A percentile compares a stretch with the other conserved stretches of the same genome.
Conservation (phyloP, 2,329 filamentous ascomycete species). For the Diaporthe aspalathi region DNA sequence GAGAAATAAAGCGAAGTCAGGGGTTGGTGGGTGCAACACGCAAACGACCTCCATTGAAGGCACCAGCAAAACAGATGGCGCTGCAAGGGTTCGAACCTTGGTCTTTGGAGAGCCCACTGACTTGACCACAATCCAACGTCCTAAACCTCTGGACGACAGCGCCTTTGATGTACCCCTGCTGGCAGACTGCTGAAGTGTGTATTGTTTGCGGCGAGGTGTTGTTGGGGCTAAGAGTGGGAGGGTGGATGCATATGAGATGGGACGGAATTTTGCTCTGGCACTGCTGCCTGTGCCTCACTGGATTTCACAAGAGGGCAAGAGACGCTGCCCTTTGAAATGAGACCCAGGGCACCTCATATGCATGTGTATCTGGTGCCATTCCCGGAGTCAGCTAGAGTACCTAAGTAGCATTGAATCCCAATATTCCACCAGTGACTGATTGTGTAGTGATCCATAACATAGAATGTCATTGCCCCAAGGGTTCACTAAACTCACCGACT, state of each 20-base stretch:
- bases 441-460: too few species aligned
- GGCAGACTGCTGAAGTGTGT: neutral
- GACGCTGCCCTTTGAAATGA: too few species aligned
- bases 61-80: neutral
- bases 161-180: neutral
- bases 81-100: constrained; percentile 32
- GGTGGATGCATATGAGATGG: neutral
- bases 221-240: neutral
- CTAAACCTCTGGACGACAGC: constrained; percentile 30
- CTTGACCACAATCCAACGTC: constrained; percentile 28
- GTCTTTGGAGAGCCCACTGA: constrained; percentile 5
- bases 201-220: neutral
- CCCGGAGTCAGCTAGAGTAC: too few species aligned
- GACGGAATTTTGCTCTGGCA: neutral
- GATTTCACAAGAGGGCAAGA: neutral
- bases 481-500: too few species aligned
- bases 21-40: neutral
- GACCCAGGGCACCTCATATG: too few species aligned
- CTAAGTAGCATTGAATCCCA: too few species aligned
- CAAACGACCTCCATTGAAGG: neutral
- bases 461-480: too few species aligned
- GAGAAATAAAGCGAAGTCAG: too few species aligned
- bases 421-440: too few species aligned
- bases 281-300: neutral
- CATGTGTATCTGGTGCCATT: too few species aligned